phyloP scores from a whole-genome alignment of 345 rosid species.

The Hirschfeldia incana region DNA sequence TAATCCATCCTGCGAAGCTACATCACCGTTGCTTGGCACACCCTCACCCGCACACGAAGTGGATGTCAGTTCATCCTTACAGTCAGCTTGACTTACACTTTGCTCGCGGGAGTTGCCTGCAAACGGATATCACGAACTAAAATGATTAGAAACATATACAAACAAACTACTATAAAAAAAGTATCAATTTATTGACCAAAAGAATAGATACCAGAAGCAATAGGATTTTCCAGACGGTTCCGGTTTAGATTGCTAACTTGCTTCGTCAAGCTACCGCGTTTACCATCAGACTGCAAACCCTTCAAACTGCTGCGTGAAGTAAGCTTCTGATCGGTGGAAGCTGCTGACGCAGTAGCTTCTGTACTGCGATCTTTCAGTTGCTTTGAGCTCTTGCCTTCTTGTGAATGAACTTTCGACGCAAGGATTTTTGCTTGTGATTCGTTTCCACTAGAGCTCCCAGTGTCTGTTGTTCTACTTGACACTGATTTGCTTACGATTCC shows the following conservation, averaged over 20 bases:
- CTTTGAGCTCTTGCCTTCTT: conserved; percentile 58
- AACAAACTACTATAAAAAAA: conserved; percentile 8
- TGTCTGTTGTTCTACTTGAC: conserved; percentile 63
- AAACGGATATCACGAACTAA: conserved; percentile 11
- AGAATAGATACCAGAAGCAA: conserved; percentile 54
- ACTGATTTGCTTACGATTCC: conserved; percentile 65
- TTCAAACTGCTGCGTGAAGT: conserved; percentile 53
- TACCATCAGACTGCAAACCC: conserved; percentile 58
- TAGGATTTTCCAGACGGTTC: conserved; percentile 50
- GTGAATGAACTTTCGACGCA: conserved; percentile 52
- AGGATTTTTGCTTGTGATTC: conserved; percentile 62
- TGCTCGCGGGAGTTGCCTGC: conserved; percentile 60
- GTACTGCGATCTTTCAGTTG: conserved; percentile 55
- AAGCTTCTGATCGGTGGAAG: conserved; percentile 61
- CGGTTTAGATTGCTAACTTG: conserved; percentile 53
- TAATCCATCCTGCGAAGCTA: conserved; percentile 54
- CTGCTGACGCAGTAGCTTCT: conserved; percentile 44
- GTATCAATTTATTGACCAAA: conserved; percentile 14
- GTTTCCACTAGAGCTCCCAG: conserved; percentile 47
- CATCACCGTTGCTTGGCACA: conserved; percentile 43
- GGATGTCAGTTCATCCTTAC: conserved; percentile 65
- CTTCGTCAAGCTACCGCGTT: conserved; percentile 52
- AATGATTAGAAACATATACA: background rate
- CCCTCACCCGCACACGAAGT: conserved; percentile 56
- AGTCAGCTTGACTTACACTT: conserved; percentile 47